Percentiles rank a stretch among this genome's conserved stretches.
Evolutionary conservation across 345 rosid genomes (phyloP).

Genomic region (Lepidium aucheri): DNA sequence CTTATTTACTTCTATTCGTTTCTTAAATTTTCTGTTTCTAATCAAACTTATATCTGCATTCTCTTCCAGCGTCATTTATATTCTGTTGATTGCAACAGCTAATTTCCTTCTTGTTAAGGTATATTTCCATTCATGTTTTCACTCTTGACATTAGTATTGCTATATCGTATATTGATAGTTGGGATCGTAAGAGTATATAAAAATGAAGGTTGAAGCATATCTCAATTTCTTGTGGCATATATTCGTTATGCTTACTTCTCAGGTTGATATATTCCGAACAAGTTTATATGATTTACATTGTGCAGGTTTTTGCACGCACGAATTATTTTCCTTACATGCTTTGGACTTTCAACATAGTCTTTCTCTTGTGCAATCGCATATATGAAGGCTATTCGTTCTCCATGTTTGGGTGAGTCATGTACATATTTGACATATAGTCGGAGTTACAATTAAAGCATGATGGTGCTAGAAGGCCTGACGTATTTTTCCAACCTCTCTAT

Average conservation of each 20-base stretch:
- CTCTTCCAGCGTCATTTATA: slow-evolving; percentile 43
- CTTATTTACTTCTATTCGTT: not conserved
- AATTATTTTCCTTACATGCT: slow-evolving; percentile 49
- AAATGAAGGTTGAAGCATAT: not conserved
- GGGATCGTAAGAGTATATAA: not conserved
- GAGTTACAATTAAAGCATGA: not conserved
- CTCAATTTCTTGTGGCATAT: not conserved
- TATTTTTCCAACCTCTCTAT: not conserved
- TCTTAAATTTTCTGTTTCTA: not conserved
- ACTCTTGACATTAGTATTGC: not conserved
- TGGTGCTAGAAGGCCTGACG: not conserved
- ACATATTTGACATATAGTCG: not conserved
- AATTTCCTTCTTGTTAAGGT: slow-evolving; percentile 85
- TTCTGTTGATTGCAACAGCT: slow-evolving; percentile 52
- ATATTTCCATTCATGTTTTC: not conserved
- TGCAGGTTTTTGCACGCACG: slow-evolving; percentile 54
- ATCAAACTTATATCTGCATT: not conserved
- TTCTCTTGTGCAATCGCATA: slow-evolving; percentile 75
- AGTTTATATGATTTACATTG: slow-evolving; percentile 29
- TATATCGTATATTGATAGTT: not conserved
- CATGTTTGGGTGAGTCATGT: slow-evolving; percentile 61
- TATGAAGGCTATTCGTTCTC: slow-evolving; percentile 88
- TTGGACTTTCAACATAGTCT: slow-evolving; percentile 69
- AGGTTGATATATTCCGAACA: not conserved
- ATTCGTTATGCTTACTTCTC: not conserved